Percentiles rank a stretch among this genome's conserved stretches.
Conservation (phyloP, 306 rosid species). For the Ormosia emarginata region DNA sequence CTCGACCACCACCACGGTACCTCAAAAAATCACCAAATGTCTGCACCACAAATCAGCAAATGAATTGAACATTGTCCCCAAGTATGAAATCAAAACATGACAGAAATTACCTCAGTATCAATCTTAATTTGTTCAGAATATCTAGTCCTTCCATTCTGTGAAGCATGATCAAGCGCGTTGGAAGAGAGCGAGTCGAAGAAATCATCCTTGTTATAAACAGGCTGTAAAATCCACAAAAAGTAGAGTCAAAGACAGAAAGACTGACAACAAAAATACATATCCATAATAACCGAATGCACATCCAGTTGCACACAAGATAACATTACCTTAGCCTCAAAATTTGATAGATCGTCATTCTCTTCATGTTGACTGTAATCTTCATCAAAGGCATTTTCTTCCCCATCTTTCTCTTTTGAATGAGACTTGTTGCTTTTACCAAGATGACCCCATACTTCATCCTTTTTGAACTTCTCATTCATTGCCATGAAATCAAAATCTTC, state of each 20-base stretch:
- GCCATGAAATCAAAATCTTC: conserved; percentile 94
- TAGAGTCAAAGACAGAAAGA: conserved; percentile 14
- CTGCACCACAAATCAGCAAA: conserved; percentile 49
- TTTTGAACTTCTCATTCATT: conserved; percentile 96
- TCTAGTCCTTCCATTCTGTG: conserved; percentile 74
- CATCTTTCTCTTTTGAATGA: conserved; percentile 48
- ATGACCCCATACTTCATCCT: conserved; percentile 99
- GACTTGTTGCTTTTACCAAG: conserved; percentile 74
- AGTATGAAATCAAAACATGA: not conserved
- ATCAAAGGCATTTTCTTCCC: conserved; percentile 52
- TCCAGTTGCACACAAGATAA: conserved; percentile 4
- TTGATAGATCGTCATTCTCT: conserved; percentile 47
- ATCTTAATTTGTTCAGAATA: conserved; percentile 83
- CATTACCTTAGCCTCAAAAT: conserved; percentile 49
- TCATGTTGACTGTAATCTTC: conserved; percentile 62
- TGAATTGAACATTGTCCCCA: conserved; percentile 7
- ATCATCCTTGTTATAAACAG: conserved; percentile 83
- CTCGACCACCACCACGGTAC: conserved; percentile 82
- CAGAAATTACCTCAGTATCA: conserved; percentile 67
- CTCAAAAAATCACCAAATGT: conserved; percentile 82
- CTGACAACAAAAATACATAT: not conserved
- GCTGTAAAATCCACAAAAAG: conserved; percentile 41
- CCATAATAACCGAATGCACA: not conserved
- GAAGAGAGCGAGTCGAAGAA: conserved; percentile 81
- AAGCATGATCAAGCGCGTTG: conserved; percentile 37